Conservation (phyloP, 192 early-diverging fungal species). For the Gonapodya prolifera region DNA sequence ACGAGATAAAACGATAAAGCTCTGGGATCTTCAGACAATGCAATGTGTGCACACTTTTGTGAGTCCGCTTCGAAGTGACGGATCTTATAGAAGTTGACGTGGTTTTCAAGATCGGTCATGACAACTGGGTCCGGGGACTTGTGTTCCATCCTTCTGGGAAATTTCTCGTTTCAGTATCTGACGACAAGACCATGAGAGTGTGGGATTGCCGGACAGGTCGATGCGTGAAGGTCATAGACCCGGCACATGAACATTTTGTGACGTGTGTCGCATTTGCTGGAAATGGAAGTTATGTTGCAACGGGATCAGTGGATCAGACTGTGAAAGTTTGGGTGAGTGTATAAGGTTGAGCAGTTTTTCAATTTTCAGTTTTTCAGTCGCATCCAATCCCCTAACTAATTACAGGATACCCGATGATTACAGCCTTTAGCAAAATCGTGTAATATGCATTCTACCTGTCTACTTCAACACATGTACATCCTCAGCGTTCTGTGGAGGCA, state of each 20-base stretch:
- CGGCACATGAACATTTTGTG: slow-evolving; percentile 82
- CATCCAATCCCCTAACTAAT: neutral
- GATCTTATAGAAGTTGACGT: neutral
- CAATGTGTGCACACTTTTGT: slow-evolving; percentile 69
- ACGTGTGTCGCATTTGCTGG: slow-evolving; percentile 65
- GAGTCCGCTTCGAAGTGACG: slow-evolving; percentile 7
- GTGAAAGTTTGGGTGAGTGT: slow-evolving; percentile 53
- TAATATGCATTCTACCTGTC: neutral
- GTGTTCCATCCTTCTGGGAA: slow-evolving; percentile 74
- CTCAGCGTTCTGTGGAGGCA: too few species aligned
- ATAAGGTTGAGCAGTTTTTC: slow-evolving; percentile 7
- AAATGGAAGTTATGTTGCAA: slow-evolving; percentile 61
- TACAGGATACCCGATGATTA: neutral
- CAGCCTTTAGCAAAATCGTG: neutral
- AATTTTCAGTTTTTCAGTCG: neutral
- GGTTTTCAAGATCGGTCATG: slow-evolving; percentile 58
- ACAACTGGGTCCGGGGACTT: slow-evolving; percentile 85
- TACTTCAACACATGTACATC: neutral
- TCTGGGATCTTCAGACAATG: slow-evolving; percentile 63
- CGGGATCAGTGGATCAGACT: slow-evolving; percentile 70
- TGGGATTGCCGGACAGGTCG: slow-evolving; percentile 82
- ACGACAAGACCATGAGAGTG: slow-evolving; percentile 80
- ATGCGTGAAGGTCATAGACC: slow-evolving; percentile 58
- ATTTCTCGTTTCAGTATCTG: slow-evolving; percentile 65
- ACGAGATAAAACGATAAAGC: slow-evolving; percentile 78